Evolutionary conservation across 179 eudicot genomes (phyloP), one percentile per base, ranked within the genome.

Genomic region (Camellia oleifera): DNA sequence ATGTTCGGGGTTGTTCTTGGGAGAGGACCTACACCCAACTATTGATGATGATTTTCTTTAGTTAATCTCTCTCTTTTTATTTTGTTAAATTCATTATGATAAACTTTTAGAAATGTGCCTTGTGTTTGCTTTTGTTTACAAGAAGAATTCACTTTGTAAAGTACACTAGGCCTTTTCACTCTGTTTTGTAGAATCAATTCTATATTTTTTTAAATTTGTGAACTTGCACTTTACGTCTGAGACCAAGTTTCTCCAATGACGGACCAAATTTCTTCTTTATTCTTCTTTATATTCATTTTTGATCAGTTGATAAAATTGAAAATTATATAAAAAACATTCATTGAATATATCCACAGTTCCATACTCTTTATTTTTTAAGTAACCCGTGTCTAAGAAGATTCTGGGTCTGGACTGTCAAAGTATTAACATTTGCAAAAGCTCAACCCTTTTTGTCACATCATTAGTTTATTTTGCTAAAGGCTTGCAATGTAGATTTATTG

Each of bases 71-170:
- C 66, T 48, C 54, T 75, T 11, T 23, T 62, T 14, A 67, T 20
- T 58, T 44, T 63, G 72, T 71, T 57, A 48, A 75, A 7, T 79
- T 72, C 50, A 69, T 56, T 23, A 60, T 52, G 26, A 17, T 3
- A 56, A 65, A 60, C 48, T 73, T 78, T 48, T 66, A 23, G 11
- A 52, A 68, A 61, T 70, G 57, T 42, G 40, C 40, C 71, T 20
- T 40, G 12, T 44, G 52, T 46, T 80, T 72, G 70, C 83, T 87
- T 82, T 86, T 80, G 85, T 81, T 54, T 18, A 63, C 63, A 82
- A 44, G 84, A 80, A 81, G 69, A 48, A 65, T 78, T 72, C 42
- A 23, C 76, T 72, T 81, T 81, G 56, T 40, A n/a, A 58, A 77
- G 73, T 42, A 53, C 69, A 23, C 52, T 80, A 74, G n/a, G 7